A percentile compares a stretch with the other conserved stretches of the same genome.
These are phyloP conservation scores for Citrus inodora DNA, from an alignment of 345 rosid genomes.

Conservation along the genomic window DNA sequence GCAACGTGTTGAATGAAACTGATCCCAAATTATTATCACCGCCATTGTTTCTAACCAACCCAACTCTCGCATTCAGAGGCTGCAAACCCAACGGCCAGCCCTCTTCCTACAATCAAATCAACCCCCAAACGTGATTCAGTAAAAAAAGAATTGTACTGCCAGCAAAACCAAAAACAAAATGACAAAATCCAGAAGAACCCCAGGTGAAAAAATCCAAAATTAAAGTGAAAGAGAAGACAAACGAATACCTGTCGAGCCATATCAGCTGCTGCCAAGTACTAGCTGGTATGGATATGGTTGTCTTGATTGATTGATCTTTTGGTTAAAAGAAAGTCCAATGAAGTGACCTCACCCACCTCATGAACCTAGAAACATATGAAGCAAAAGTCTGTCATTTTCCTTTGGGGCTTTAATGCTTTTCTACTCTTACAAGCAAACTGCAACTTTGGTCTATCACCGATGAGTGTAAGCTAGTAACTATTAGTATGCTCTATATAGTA, in stretches of 20 bases:
- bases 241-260: conserved; percentile 34
- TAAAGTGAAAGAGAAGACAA: conserved; percentile 22
- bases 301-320: conserved; percentile 24
- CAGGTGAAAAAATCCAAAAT: conserved; percentile 2
- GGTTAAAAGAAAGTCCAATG: neutral
- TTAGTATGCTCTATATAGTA: too few species aligned
- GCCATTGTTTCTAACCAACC: conserved; percentile 24
- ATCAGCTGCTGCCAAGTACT: neutral
- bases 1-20: conserved; percentile 40
- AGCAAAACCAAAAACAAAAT: conserved; percentile 5
- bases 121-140: neutral
- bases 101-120: conserved; percentile 32
- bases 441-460: conserved; percentile 5
- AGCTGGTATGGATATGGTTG: neutral
- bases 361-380: neutral
- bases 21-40: conserved; percentile 34
- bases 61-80: conserved; percentile 39
- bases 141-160: conserved; percentile 9
- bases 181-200: conserved; percentile 19
- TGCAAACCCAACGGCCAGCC: conserved; percentile 58
- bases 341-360: conserved; percentile 14
- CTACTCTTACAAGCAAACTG: neutral
- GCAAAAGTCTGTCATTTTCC: conserved; percentile 13
- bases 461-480: neutral
- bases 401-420: neutral